A percentile compares a stretch with the other conserved stretches of the same genome.
Evolutionary conservation across 1,284 basidiomycete genomes (phyloP).

Genomic region (Malassezia pachydermatis): DNA sequence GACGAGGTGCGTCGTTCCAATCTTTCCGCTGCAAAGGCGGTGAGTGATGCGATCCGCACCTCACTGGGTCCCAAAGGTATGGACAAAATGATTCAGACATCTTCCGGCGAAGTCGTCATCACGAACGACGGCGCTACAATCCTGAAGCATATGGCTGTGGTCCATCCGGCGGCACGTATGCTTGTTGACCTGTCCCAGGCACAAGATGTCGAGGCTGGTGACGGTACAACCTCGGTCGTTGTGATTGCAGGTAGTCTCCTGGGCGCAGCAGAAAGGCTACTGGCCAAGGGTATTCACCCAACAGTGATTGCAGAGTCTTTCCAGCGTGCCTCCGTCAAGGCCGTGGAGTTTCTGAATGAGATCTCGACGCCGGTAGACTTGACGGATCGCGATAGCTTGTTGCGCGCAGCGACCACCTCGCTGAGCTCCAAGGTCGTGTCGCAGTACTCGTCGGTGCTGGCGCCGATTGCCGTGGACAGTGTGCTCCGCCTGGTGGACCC

Average conservation of each 20-base stretch:
- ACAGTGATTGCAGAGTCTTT: constrained; percentile 96
- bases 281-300: constrained; percentile 88
- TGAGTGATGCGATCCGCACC: constrained; percentile 93
- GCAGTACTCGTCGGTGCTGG: constrained; percentile 92
- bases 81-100: constrained; percentile 99
- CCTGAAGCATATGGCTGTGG: constrained; percentile 87
- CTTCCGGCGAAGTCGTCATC: constrained; percentile 91
- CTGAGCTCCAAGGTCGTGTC: constrained; percentile 99
- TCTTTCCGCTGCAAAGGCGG: constrained; percentile 57
- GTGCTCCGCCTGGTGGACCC: constrained; percentile 53
- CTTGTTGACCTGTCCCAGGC: constrained; percentile 87
- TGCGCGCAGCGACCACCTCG: constrained; percentile 87
- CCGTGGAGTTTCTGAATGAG: constrained; percentile 86
- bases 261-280: constrained; percentile 90
- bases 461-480: constrained; percentile 93
- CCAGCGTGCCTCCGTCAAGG: constrained; percentile 78
- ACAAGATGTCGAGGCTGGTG: constrained; percentile 96
- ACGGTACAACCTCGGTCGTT: constrained; percentile 97
- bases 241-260: constrained; percentile 88
- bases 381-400: constrained; percentile 70
- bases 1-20: constrained; percentile 47
- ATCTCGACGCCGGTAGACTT: constrained; percentile 88
- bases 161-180: constrained; percentile 98
- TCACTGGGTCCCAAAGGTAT: constrained; percentile 94
- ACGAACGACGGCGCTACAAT: constrained; percentile 99